Base-by-base conservation (phyloP, 805 yeast genomes). In the Lipomyces japonicus region DNA sequence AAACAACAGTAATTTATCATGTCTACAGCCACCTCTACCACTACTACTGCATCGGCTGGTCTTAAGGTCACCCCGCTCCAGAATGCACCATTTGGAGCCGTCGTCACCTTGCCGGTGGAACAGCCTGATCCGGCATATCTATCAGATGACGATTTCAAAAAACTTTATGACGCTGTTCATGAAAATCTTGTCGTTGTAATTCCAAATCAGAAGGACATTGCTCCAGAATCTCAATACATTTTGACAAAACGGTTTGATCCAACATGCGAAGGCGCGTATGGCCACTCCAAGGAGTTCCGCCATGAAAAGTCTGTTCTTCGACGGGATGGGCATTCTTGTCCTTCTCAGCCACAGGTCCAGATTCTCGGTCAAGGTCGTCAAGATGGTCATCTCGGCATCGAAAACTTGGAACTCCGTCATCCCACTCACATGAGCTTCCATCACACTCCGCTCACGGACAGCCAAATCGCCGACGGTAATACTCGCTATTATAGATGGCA, bases 401-500 rank as follows among this genome's bases (percentile, higher is more conserved):
- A 77, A 40, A 72, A 75, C 22, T 75, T 84, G 51, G 66, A 66
- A 18, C 76, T 87, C 55, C 85, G 86, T 37, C 96, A 88, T 64
- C 96, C 96, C 40, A 81, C 87, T 1, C 96, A 88, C 66, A 78
- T 79, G 59, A 75, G 82, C 1, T 88, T 88, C 77, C 96, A 88
- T 70, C 81, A 82, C 59, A 69, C 75, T 12, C 75, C 80, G 1
- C 74, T 88, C 55, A 71, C 81, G 16, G 75, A 77, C n/a, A 81
- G 80, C 39, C 79, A 87, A 58, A 77, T 83, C 55, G 71, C 72
- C 5, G 63, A 77, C 22, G 78, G 81, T 44, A 77, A 78, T 66
- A 88, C 96, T 2, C 76, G 95, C 61, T 88, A 82, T 67, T 88
- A 87, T 76, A 78, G 96, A 70, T 88, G 96, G 96, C 96, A 88